phyloP scores from a whole-genome alignment of 352 stramenopile species.

The Phytophthora meadii region DNA sequence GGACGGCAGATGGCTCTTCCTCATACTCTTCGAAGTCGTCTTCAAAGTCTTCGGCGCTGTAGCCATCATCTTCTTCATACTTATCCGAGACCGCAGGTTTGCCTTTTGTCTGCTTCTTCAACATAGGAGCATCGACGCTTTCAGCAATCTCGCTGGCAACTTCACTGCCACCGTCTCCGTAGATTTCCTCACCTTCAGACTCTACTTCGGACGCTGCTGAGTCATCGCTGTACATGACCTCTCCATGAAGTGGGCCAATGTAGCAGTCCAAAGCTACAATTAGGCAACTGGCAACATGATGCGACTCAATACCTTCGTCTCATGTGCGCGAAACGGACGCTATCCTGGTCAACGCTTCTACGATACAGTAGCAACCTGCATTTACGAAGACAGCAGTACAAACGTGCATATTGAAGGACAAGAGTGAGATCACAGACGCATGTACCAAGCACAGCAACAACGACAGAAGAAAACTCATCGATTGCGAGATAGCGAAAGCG shows the following conservation, averaged over 20 bases:
- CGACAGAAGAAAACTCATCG: conserved; percentile 12
- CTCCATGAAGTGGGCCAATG: not conserved
- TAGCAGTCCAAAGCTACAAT: conserved; percentile 16
- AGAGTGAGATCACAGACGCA: conserved; percentile 6
- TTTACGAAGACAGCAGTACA: not conserved
- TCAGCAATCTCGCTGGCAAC: conserved; percentile 64
- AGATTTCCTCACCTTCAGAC: conserved; percentile 52
- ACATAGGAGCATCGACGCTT: conserved; percentile 28
- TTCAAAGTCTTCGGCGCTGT: conserved; percentile 84
- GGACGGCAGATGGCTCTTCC: conserved; percentile 6
- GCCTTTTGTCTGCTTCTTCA: conserved; percentile 18
- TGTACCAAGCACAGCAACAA: conserved; percentile 3
- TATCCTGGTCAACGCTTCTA: not conserved
- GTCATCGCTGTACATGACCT: conserved; percentile 74
- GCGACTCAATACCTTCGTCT: conserved; percentile 9
- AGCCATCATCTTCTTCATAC: conserved; percentile 59
- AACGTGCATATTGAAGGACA: conserved; percentile 5
- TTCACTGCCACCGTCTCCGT: conserved; percentile 46
- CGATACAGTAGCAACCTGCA: not conserved
- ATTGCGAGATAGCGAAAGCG: conserved; percentile 33
- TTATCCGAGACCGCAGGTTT: conserved; percentile 35
- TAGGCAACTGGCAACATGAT: conserved; percentile 7
- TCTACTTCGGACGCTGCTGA: conserved; percentile 71
- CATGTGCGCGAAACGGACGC: conserved; percentile 13
- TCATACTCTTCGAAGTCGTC: conserved; percentile 46